phyloP scores from a whole-genome alignment of 139 green algal genomes.

The Chlorella sp. region DNA sequence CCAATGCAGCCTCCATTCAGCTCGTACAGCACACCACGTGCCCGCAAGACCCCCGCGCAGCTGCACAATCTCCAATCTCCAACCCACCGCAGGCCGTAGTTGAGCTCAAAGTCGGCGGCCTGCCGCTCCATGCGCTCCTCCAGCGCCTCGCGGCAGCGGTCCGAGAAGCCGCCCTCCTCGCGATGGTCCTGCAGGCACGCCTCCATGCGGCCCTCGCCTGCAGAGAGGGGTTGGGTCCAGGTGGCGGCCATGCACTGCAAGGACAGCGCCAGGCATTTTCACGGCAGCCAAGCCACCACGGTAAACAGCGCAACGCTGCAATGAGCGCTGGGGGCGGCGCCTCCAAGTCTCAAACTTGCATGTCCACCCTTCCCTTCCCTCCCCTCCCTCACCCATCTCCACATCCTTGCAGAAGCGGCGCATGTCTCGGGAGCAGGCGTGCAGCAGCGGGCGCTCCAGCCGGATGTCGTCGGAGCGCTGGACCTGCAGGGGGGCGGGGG shows the following conservation, averaged over 20 bases:
- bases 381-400: constrained; percentile 37
- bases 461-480: constrained; percentile 84
- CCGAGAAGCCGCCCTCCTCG: constrained; percentile 58
- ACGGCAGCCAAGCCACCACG: too few species aligned
- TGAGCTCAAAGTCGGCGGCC: constrained; percentile 73
- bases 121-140: constrained; percentile 74
- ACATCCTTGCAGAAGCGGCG: constrained; percentile 77
- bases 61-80: not conserved
- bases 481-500: constrained; percentile 60
- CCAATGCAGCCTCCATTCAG: too few species aligned
- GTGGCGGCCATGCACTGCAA: too few species aligned
- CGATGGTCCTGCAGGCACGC: constrained; percentile 81
- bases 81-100: constrained; percentile 60
- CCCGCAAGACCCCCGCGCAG: not conserved
- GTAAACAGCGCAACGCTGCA: too few species aligned
- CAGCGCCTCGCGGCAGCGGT: constrained; percentile 69
- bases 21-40: not conserved
- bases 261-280: too few species aligned
- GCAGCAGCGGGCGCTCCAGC: constrained; percentile 69
- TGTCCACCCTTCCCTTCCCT: not conserved
- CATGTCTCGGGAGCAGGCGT: constrained; percentile 76
- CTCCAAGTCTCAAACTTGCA: too few species aligned
- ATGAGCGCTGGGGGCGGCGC: too few species aligned
- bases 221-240: not conserved
- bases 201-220: constrained; percentile 70